Conservation (phyloP, 306 rosid genomes). For the Fragaria vesca region DNA sequence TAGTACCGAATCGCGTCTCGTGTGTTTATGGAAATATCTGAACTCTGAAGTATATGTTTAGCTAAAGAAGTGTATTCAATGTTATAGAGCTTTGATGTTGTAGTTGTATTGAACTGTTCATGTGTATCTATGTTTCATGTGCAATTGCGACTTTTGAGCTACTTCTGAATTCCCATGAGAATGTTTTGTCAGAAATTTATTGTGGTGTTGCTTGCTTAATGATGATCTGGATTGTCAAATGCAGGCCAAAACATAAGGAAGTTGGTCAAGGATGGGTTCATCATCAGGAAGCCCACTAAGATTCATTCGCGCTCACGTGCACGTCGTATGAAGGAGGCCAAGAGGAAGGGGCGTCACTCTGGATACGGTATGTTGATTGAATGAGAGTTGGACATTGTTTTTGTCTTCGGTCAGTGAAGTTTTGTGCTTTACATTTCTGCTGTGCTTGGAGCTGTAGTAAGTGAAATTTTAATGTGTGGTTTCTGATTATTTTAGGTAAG, state of each 20-base stretch:
- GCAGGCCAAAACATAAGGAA: slow-evolving; percentile 92
- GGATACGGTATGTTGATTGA: slow-evolving; percentile 67
- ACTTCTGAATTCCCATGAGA: too few relatives aligned
- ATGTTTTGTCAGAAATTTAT: neutral
- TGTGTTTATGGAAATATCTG: neutral
- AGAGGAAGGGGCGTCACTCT: slow-evolving; percentile 94
- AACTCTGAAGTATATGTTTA: too few relatives aligned
- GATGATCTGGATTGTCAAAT: slow-evolving; percentile 7
- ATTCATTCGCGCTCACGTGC: slow-evolving; percentile 97
- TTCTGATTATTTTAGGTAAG: slow-evolving; percentile 49
- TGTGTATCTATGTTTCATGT: neutral
- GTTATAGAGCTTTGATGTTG: neutral
- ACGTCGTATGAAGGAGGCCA: slow-evolving; percentile 90
- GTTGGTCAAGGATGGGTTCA: slow-evolving; percentile 96
- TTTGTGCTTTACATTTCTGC: neutral
- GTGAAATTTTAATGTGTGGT: neutral
- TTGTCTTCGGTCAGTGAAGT: neutral
- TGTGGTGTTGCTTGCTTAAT: neutral
- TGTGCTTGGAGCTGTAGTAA: neutral
- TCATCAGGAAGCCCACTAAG: slow-evolving; percentile 94
- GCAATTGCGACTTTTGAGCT: neutral
- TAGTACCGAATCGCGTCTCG: neutral
- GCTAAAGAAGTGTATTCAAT: neutral
- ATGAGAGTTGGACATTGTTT: neutral
- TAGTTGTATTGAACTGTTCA: neutral